Conservation (phyloP, 1,284 basidiomycete species). For the Cryptococcus sp. region DNA sequence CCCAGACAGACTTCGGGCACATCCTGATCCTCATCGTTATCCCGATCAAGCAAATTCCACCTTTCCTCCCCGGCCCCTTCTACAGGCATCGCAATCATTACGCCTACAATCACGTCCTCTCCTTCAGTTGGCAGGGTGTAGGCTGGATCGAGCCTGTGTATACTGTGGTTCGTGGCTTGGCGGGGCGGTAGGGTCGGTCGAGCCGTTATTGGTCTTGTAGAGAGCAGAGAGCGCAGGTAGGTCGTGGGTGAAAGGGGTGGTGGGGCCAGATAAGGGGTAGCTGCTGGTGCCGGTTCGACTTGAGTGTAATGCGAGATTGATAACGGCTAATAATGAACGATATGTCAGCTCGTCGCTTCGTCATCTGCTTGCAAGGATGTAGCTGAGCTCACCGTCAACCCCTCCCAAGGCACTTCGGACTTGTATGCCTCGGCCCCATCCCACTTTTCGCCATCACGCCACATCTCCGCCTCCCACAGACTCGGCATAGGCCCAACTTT, state of each 20-base stretch:
- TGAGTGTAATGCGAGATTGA: constrained; percentile 20
- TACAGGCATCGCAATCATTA: constrained; percentile 45
- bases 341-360: neutral
- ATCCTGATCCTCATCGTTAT: constrained; percentile 30
- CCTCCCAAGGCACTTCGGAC: constrained; percentile 22
- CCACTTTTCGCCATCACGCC: constrained; percentile 21
- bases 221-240: constrained; percentile 21
- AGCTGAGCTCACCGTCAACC: constrained; percentile 24
- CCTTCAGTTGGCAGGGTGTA: constrained; percentile 23
- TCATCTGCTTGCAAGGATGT: neutral
- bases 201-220: constrained; percentile 3
- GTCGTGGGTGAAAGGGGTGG: constrained; percentile 9
- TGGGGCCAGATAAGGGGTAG: neutral
- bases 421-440: neutral
- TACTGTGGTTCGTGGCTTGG: neutral
- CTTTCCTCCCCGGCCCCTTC: constrained; percentile 18
- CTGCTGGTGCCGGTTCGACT: constrained; percentile 1
- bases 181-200: constrained; percentile 2
- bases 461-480: constrained; percentile 46
- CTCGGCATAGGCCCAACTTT: constrained; percentile 41
- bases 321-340: constrained; percentile 23
- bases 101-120: constrained; percentile 38
- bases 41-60: constrained; percentile 20
- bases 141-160: constrained; percentile 7
- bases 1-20: constrained; percentile 44